Evolutionary conservation across 176 grass and related monocot genomes (phyloP).

Genomic region (Triticum urartu): DNA sequence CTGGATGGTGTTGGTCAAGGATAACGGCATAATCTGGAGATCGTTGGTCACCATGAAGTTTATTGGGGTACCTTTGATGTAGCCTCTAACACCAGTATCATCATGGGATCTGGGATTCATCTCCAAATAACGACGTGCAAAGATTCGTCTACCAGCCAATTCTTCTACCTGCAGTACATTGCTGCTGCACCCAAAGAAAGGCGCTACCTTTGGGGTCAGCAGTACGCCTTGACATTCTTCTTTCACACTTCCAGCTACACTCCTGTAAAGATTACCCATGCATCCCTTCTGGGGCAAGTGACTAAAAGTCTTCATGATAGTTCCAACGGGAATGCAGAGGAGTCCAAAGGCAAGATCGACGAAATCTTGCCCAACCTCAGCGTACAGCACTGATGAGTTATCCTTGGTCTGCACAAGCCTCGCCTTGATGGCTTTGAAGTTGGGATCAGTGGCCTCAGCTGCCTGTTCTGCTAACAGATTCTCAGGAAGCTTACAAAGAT

Average conservation of each 20-base stretch:
- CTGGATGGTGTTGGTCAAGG: too few species aligned
- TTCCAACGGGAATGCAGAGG: neutral
- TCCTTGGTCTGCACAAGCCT: constrained; percentile 2
- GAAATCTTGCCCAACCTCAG: neutral
- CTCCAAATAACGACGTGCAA: neutral
- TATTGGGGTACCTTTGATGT: neutral
- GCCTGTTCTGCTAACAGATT: neutral
- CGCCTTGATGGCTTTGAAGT: neutral
- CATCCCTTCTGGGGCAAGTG: neutral
- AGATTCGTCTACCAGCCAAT: too few species aligned
- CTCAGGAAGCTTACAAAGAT: neutral
- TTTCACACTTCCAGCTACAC: neutral
- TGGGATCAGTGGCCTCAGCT: neutral
- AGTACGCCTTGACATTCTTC: neutral
- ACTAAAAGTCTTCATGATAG: neutral
- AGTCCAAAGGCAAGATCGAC: neutral
- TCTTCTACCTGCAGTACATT: neutral
- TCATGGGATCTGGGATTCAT: neutral
- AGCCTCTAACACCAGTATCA: neutral
- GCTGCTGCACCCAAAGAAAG: neutral
- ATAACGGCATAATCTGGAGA: too few species aligned
- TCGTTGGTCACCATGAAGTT: too few species aligned
- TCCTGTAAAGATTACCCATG: neutral
- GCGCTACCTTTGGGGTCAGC: neutral
- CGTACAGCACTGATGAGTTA: neutral